Conservation (phyloP, 768 basidiomycete genomes). For the Leucocoprinus leucothites region DNA sequence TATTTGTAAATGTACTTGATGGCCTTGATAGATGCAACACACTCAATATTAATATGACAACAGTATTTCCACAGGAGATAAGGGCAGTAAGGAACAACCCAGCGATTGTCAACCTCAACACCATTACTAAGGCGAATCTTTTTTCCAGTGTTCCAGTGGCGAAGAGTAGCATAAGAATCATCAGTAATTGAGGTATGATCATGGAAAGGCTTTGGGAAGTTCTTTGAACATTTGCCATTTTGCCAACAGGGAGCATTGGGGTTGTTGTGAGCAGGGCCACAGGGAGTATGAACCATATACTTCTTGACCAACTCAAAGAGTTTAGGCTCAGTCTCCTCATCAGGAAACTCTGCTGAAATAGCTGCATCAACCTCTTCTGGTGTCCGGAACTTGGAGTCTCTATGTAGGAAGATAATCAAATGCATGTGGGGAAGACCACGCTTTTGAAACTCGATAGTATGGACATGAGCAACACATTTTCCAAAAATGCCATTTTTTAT, state of each 20-base stretch:
- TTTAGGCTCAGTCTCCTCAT: conserved; percentile 31
- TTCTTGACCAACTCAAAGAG: conserved; percentile 37
- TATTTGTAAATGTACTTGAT: conserved; percentile 50
- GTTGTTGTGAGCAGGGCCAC: conserved; percentile 26
- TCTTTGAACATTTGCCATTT: conserved; percentile 37
- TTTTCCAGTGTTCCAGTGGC: conserved; percentile 18
- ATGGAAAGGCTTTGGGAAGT: conserved; percentile 40
- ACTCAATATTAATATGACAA: conserved; percentile 53
- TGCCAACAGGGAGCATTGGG: conserved; percentile 37
- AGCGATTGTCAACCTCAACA: conserved; percentile 30
- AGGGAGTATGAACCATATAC: conserved; percentile 37
- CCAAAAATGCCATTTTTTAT: conserved; percentile 38
- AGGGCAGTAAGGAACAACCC: conserved; percentile 40
- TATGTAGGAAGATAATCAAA: conserved; percentile 38
- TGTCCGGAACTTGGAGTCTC: conserved; percentile 27
- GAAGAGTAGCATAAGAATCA: conserved; percentile 38
- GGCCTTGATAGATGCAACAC: conserved; percentile 30
- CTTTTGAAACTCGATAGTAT: conserved; percentile 59
- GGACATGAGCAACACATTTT: conserved; percentile 36
- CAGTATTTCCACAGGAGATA: conserved; percentile 30
- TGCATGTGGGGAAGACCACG: conserved; percentile 55
- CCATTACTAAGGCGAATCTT: conserved; percentile 30
- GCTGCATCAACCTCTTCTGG: conserved; percentile 35
- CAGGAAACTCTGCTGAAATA: conserved; percentile 41
- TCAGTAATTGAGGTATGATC: conserved; percentile 25